Conservation (phyloP, 176 grass and related monocot genomes). For the Oryza australiensis region DNA sequence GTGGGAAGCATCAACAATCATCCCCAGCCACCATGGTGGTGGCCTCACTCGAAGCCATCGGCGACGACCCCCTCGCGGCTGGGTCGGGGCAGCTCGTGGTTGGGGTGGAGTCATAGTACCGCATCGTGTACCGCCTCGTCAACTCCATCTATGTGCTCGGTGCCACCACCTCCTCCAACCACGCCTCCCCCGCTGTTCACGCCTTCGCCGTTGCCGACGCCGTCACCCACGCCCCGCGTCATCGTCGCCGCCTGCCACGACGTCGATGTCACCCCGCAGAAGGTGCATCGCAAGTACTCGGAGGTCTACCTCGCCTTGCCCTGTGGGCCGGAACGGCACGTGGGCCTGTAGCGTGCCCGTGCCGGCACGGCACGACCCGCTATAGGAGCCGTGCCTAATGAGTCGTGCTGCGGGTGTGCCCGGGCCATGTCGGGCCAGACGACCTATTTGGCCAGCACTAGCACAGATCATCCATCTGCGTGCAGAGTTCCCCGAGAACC, state of each 20-base stretch:
- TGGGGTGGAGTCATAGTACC: slow-evolving; percentile 94
- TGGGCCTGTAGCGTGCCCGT: no score
- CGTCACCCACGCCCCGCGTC: slow-evolving; percentile 83
- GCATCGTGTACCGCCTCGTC: slow-evolving; percentile 92
- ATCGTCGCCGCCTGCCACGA: slow-evolving; percentile 86
- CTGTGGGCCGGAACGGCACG: no score
- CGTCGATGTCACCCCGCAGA: slow-evolving; percentile 87
- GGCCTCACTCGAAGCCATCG: slow-evolving; percentile 55
- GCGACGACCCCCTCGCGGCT: slow-evolving; percentile 87
- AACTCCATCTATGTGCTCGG: slow-evolving; percentile 98
- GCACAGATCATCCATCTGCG: no score
- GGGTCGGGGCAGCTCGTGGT: slow-evolving; percentile 91
- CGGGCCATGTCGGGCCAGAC: no score
- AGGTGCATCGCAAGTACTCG: slow-evolving; percentile 91
- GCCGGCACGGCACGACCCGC: no score
- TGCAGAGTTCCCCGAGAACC: no score
- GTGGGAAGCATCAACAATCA: slow-evolving; percentile 34
- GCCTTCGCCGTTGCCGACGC: slow-evolving; percentile 90
- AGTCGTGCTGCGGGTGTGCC: no score
- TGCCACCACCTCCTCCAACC: slow-evolving; percentile 81
- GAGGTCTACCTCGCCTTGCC: slow-evolving; percentile 97
- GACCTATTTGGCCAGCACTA: no score
- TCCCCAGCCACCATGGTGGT: background rate
- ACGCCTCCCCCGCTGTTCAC: slow-evolving; percentile 67
- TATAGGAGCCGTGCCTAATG: no score